A percentile compares a stretch with the other conserved stretches of the same genome.
Conservation (phyloP, 177 flowering plant species). For the Vitis hybrid region DNA sequence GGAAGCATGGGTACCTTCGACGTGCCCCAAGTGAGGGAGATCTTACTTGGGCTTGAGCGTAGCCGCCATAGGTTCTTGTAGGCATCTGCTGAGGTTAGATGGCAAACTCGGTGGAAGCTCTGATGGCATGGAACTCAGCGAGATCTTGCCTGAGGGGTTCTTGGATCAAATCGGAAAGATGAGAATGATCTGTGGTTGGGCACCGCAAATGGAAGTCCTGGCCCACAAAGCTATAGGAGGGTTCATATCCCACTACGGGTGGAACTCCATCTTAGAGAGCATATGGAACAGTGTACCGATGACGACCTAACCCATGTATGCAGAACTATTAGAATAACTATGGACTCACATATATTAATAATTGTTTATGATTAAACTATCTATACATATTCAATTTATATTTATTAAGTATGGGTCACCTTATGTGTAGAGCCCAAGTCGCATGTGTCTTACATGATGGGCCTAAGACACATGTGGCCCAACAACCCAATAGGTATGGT, state of each 20-base stretch:
- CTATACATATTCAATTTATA: too few species aligned
- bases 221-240: slow-evolving; percentile 30
- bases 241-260: slow-evolving; percentile 24
- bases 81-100: slow-evolving; percentile 5
- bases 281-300: slow-evolving; percentile 7
- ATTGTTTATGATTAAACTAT: too few species aligned
- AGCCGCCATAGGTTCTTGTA: slow-evolving; percentile 25
- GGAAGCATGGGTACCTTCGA: slow-evolving; percentile 30
- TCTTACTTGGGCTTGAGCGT: slow-evolving; percentile 26
- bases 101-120: too few species aligned
- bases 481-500: too few species aligned
- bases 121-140: neutral
- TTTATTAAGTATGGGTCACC: too few species aligned
- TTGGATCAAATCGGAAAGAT: slow-evolving; percentile 16
- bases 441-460: too few species aligned
- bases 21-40: slow-evolving; percentile 20
- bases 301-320: slow-evolving; percentile 15
- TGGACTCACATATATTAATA: too few species aligned
- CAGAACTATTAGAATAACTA: neutral
- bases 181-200: slow-evolving; percentile 32
- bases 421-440: too few species aligned
- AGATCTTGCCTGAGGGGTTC: slow-evolving; percentile 28
- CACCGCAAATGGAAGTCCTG: slow-evolving; percentile 27
- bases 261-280: slow-evolving; percentile 18
- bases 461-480: too few species aligned